Base-by-base conservation (phyloP, 2,329 filamentous ascomycete genomes). In the Xylaria sp. region DNA sequence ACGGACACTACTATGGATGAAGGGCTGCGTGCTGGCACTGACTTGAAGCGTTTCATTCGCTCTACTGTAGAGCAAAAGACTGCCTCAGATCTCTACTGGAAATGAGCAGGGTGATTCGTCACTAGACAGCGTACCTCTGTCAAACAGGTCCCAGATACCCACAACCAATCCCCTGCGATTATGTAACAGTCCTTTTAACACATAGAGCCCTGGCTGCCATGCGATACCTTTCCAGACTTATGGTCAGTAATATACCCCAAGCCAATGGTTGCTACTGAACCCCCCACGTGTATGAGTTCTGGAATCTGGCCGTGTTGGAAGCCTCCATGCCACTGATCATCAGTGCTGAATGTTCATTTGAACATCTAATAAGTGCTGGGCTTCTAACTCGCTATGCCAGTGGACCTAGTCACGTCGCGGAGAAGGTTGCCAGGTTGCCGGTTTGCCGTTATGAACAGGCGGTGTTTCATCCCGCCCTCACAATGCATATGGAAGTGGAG, bases 31-130 rank as follows among this genome's bases (percentile, higher is more conserved):
- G 80, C 80, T 60, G 83, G 83, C n/a, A 81, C 83, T 23, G 83
- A 86, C 72, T 80, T 92, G 78, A 86, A 85, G 75, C 82, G 83
- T 23, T 90, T 92, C 76, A 83, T 92, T 67, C 86, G 89, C 72
- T 88, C 89, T 59, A 84, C 85, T 15, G 82, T 92, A 77, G 86
- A 90, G 74, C 81, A 84, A 67, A 78, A 77, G 60, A 76, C 74
- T 52, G 71, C 72, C 25, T 73, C 76, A 20, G 78, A 79, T 76
- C 81, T 90, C 41, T 82, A 87, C 74, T 90, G 88, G 88, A 89
- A 89, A 79, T 86, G 66, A 71, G 49, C 25, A 13, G 31, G 58
- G 43, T 55, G n/a, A 4, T 36, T 43, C 15, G 41, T 52, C 60
- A n/a, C 20, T 10, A n/a, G 36, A 15, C 39, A 60, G 51, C 28